Base-by-base conservation (phyloP, 2,329 filamentous ascomycete genomes). In the Fusarium camptoceras region DNA sequence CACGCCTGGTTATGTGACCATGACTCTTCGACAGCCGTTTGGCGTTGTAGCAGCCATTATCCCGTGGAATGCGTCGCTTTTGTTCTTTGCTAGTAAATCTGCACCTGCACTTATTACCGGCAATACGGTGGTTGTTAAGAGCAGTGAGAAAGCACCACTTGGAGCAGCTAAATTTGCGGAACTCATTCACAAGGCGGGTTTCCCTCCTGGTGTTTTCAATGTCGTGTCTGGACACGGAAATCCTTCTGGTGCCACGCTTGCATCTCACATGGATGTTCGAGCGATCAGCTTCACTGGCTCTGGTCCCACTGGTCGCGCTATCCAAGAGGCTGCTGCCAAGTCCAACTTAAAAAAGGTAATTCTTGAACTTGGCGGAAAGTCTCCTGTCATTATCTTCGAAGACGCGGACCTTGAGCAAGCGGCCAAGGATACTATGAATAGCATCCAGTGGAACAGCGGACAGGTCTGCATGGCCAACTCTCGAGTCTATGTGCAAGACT, bases 201-300 rank as follows among this genome's bases (percentile, higher is more conserved):
- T 94, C 74, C 92, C 92, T 3, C 87, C 91, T 0, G 92, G 92
- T 31, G 91, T 94, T 11, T 82, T 94, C 73, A 94, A 94, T 77
- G 85, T 94, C 58, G 74, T 94, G 27, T 92, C 91, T 50, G 92
- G 92, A 2, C 86, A 90, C 68, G 92, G 92, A 5, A 82, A 84
- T 18, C 87, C 88, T 43, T 88, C 91, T 1, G 92, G 92, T 18
- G 85, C 87, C 6, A 87, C 89, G 1, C 83, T 95, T 8, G 88
- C 90, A 1, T 82, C 85, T 34, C 92, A 95, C 78, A 83, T 88
- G 63, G 86, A 87, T 49, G 87, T 95, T 30, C 88, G 92, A 71
- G 93, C 91, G 75, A 83, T 95, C 51, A 89, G 90, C 2, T 96
- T 96, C 72, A 95, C 93, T 0, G 93, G 93, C 28, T 92, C 89